Base-by-base conservation (phyloP, 2,329 filamentous ascomycete species). In the Dothiorella sarmentorum region DNA sequence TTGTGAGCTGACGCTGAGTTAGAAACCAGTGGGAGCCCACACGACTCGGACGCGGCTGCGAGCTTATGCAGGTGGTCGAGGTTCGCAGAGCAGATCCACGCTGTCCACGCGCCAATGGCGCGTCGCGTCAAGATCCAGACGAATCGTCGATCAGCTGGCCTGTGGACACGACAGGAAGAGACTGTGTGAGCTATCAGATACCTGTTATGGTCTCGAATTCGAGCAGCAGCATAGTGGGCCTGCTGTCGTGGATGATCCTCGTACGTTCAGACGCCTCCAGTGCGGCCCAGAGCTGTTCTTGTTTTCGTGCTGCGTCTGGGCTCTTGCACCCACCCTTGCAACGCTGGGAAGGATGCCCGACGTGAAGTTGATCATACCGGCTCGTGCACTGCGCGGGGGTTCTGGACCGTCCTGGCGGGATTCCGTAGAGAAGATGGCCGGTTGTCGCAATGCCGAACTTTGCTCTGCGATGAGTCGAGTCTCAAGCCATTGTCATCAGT, bases 1-100 rank as follows among this genome's bases (percentile, higher is more conserved):
- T 13, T 18, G 33, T 18, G 13, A 27, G 47, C n/a, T 52, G 47
- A 38, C n/a, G 29, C 29, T 31, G 37, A 51, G 45, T 51, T 37
- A 31, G 31, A 35, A 31, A 31, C 45, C 37, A 31, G 45, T 17
- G 31, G 31, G 18, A 7, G 43, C 13, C 15, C 43, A 18, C 22
- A 15, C 2, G 6, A n/a, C 22, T 9, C 43, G 9, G 24, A 45
- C 20, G 43, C 43, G 43, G 43, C 43, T 45, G 26, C 22, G 20
- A n/a, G 43, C 43, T 45, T 45, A 45, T 45, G 43, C 43, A 45
- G 43, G 43, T 45, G 22, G 43, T 45, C 24, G 31, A 31, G 43
- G 43, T 45, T 45, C 43, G 43, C 43, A 45, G 43, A 26, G 43
- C 43, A 31, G 43, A 45, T 45, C 43, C 24, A 45, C 24, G 24